These are phyloP conservation scores for Aureobasidium sp. DNA, from an alignment of 2,329 filamentous ascomycete species.

Conservation along the genomic window DNA sequence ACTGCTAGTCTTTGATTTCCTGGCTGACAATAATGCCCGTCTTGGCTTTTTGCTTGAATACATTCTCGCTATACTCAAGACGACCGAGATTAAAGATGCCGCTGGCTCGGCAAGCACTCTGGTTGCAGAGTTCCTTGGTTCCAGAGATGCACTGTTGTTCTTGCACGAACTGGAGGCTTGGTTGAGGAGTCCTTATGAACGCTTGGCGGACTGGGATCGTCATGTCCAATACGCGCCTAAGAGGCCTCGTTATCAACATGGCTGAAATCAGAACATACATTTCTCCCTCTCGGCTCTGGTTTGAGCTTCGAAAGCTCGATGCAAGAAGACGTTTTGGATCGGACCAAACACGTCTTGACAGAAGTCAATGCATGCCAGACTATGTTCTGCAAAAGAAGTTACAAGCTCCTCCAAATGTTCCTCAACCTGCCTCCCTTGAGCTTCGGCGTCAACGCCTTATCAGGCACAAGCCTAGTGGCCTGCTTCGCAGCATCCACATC, in stretches of 20 bases:
- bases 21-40: slow-evolving; percentile 50
- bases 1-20: slow-evolving; percentile 72
- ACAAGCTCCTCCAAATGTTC: background rate
- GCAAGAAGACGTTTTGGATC: too few species aligned
- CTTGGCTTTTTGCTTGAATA: slow-evolving; percentile 83
- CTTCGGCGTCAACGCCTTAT: background rate
- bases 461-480: slow-evolving; percentile 7
- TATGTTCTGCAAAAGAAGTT: too few species aligned
- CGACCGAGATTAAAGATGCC: slow-evolving; percentile 72
- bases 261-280: too few species aligned
- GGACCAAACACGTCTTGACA: too few species aligned
- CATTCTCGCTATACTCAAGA: slow-evolving; percentile 74
- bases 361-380: too few species aligned
- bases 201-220: slow-evolving; percentile 70
- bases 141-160: slow-evolving; percentile 65
- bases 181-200: slow-evolving; percentile 70
- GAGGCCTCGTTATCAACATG: background rate
- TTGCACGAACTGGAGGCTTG: slow-evolving; percentile 79
- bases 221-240: slow-evolving; percentile 59
- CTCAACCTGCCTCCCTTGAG: background rate
- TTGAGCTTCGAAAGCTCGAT: too few species aligned
- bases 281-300: too few species aligned
- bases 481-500: slow-evolving; percentile 29
- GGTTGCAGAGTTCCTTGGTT: slow-evolving; percentile 69
- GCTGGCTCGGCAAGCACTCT: slow-evolving; percentile 73